Evolutionary conservation across 257 asterid species (phyloP), one percentile per base, ranked within the genome.

Genomic region (Rubia yunnanensis): DNA sequence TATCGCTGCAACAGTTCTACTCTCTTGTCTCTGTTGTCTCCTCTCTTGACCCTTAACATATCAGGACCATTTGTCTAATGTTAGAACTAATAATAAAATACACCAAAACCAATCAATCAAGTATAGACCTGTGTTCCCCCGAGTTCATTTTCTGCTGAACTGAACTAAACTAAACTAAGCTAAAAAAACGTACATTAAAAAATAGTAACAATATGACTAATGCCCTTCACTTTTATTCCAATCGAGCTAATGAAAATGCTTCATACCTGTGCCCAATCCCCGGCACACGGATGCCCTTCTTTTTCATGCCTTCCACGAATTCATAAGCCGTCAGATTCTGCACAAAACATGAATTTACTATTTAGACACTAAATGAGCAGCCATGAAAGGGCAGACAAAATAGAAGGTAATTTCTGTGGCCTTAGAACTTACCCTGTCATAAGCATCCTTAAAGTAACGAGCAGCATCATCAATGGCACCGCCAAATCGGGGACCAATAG

Each of bases 381-480:
- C 56, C 28, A 2, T 44, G 53, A 58, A 66, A 39, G 18, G 66
- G 39, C 5, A 46, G 48, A 61, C 18, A 62, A 60, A 39, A 11
- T 24, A 27, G 44, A 32, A 38, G 10, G 14, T 8, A 10, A 38
- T 38, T 38, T 38, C 10, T 4, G 11, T 11, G n/a, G 10, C 7
- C 58, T 5, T 30, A 50, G 36, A 69, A 49, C 89, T 74, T 57
- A 86, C 98, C 85, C 75, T 84, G 63, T 94, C 99, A 70, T 85
- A 90, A 60, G 99, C 99, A 86, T 94, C 99, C 88, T 94, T 94
- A 72, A 94, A 94, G 79, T 88, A 94, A 36, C 96, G 95, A 66
- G 99, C 99, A 72, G 99, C 99, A 76, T 90, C 99, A 69, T 94
- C 99, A 71, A 94, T 78, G 72, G 99, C 99, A 59, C 99, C 99